Evolutionary conservation across 805 yeast genomes (phyloP).

Genomic region (Kluyveromyces siamensis): DNA sequence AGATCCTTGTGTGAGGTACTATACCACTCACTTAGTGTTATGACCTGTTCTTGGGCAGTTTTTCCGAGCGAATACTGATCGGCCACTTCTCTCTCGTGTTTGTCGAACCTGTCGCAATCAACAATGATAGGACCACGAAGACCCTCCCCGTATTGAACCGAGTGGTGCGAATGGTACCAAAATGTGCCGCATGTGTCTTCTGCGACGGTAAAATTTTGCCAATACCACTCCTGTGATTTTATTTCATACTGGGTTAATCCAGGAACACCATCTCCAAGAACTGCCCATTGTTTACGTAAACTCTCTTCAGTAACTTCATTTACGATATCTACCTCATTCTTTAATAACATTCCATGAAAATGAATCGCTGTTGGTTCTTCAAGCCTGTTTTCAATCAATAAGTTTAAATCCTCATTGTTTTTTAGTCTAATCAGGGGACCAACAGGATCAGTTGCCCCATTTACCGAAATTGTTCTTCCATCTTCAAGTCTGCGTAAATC

Average conservation of each 20-base stretch:
- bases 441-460: conserved; percentile 10
- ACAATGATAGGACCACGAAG: conserved; percentile 42
- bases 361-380: conserved; percentile 34
- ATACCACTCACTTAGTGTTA: conserved; percentile 57
- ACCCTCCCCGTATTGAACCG: conserved; percentile 45
- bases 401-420: conserved; percentile 16
- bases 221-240: conserved; percentile 48
- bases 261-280: conserved; percentile 33
- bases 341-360: conserved; percentile 44
- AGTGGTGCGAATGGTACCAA: conserved; percentile 50
- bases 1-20: conserved; percentile 36
- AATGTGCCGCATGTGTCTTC: conserved; percentile 38
- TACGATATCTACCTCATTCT: conserved; percentile 17
- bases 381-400: conserved; percentile 14
- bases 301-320: conserved; percentile 34
- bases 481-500: not conserved
- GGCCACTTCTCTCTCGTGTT: conserved; percentile 27
- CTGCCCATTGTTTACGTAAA: conserved; percentile 12
- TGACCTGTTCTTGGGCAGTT: conserved; percentile 11
- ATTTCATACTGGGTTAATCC: conserved; percentile 62
- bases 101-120: conserved; percentile 37
- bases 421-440: conserved; percentile 19
- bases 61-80: not conserved
- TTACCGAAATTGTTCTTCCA: conserved; percentile 14
- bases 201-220: conserved; percentile 39